Percentiles rank a stretch among this genome's conserved stretches.
These are phyloP conservation scores for Posidonia oceanica DNA, from an alignment of 116 monocot genomes.

Conservation along the genomic window DNA sequence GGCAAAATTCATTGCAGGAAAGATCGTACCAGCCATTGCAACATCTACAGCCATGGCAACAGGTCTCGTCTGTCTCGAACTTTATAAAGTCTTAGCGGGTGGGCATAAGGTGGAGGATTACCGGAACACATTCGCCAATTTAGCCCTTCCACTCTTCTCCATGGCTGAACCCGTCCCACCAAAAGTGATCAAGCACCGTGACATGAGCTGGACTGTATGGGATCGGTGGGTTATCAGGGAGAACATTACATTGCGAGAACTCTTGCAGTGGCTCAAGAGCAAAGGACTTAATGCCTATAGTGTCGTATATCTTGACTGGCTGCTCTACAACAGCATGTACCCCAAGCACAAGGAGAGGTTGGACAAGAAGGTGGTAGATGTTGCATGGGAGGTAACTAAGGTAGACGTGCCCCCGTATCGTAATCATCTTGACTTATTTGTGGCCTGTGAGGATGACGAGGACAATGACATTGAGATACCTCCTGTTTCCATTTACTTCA, in stretches of 20 bases:
- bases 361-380: conserved; percentile 30
- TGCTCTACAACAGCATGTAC: conserved; percentile 40
- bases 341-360: conserved; percentile 36
- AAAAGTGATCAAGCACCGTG: conserved; percentile 22
- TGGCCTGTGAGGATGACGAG: conserved; percentile 37
- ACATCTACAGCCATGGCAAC: conserved; percentile 43
- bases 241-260: conserved; percentile 24
- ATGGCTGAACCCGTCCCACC: conserved; percentile 42
- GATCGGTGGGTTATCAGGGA: conserved; percentile 27
- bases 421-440: conserved; percentile 24
- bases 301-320: conserved; percentile 26
- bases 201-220: conserved; percentile 41
- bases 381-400: conserved; percentile 33
- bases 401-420: conserved; percentile 24
- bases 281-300: conserved; percentile 32
- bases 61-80: conserved; percentile 41
- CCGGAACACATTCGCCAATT: conserved; percentile 39
- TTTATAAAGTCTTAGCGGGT: conserved; percentile 32
- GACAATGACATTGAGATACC: conserved; percentile 38
- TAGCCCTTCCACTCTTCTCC: conserved; percentile 36
- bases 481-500: conserved; percentile 32
- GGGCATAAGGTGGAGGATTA: conserved; percentile 35
- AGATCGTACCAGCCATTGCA: conserved; percentile 38
- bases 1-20: conserved; percentile 39
- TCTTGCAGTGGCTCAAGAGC: conserved; percentile 25